Conservation (phyloP, 148 eudicot species). For the Silene conica region DNA sequence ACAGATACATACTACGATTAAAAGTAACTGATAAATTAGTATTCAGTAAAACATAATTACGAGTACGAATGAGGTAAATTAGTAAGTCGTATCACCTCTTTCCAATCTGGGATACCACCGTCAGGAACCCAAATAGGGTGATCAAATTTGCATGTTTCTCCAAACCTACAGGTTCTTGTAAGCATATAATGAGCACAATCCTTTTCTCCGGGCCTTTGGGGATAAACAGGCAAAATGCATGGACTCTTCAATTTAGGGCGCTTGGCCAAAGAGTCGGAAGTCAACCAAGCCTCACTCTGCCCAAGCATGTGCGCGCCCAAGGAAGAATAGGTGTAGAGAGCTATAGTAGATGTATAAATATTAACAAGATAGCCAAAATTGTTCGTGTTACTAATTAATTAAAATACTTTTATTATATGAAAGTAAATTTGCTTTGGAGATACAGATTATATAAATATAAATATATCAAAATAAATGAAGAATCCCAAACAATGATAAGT, state of each 20-base stretch:
- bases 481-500: background rate
- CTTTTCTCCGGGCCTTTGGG: constrained; percentile 99
- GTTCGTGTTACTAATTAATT: constrained; percentile 38
- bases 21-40: constrained; percentile 17
- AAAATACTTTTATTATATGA: constrained; percentile 16
- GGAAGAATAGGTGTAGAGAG: constrained; percentile 74
- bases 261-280: constrained; percentile 78
- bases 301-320: constrained; percentile 72
- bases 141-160: constrained; percentile 98
- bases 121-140: constrained; percentile 99
- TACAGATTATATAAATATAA: constrained; percentile 11
- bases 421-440: constrained; percentile 22
- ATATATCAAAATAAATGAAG: background rate
- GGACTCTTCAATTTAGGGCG: constrained; percentile 90
- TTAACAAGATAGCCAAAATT: constrained; percentile 36
- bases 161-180: constrained; percentile 98
- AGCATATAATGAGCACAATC: constrained; percentile 97
- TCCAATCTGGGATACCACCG: constrained; percentile 99
- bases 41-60: background rate
- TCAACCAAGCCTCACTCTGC: constrained; percentile 90
- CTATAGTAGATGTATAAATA: constrained; percentile 73
- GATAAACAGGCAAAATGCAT: constrained; percentile 81
- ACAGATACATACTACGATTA: background rate
- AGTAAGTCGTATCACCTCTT: constrained; percentile 84
- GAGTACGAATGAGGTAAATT: constrained; percentile 17